Evolutionary conservation across 257 asterid genomes (phyloP).

Genomic region (Cruciata laevipes): DNA sequence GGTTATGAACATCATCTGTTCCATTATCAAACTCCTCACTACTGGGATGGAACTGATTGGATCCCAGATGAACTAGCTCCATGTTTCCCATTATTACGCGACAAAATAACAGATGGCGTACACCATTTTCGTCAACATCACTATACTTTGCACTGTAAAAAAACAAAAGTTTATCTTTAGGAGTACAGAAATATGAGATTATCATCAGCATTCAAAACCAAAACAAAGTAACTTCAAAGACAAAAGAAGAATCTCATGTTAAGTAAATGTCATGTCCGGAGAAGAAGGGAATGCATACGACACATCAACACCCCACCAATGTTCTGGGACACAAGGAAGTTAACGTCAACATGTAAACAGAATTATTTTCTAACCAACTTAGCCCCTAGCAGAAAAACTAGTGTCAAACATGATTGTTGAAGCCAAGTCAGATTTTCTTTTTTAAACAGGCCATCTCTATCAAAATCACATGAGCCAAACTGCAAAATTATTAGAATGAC

Average conservation of each 20-base stretch:
- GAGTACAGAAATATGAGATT: not conserved
- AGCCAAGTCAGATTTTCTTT: not conserved
- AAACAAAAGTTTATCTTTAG: slow-evolving; percentile 3
- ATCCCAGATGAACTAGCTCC: slow-evolving; percentile 74
- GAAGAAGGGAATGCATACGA: not conserved
- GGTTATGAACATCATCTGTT: slow-evolving; percentile 63
- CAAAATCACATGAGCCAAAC: not conserved
- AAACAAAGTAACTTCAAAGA: slow-evolving; percentile 6
- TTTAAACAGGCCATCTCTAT: too few relatives aligned
- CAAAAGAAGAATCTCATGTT: not conserved
- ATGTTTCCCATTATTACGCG: slow-evolving; percentile 49
- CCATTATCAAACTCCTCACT: slow-evolving; percentile 86
- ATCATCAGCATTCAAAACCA: not conserved
- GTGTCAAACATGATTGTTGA: not conserved
- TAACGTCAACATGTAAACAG: not conserved
- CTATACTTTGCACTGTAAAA: slow-evolving; percentile 49
- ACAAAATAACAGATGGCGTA: slow-evolving; percentile 56
- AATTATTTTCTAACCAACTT: not conserved
- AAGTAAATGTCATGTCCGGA: not conserved
- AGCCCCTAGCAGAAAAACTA: not conserved
- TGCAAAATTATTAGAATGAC: not conserved
- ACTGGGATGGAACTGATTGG: slow-evolving; percentile 84
- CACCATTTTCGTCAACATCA: slow-evolving; percentile 87
- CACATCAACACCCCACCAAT: not conserved
- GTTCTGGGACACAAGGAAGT: not conserved